These are phyloP conservation scores for Hypholoma sublateritium DNA, from an alignment of 768 basidiomycete genomes.

Conservation along the genomic window DNA sequence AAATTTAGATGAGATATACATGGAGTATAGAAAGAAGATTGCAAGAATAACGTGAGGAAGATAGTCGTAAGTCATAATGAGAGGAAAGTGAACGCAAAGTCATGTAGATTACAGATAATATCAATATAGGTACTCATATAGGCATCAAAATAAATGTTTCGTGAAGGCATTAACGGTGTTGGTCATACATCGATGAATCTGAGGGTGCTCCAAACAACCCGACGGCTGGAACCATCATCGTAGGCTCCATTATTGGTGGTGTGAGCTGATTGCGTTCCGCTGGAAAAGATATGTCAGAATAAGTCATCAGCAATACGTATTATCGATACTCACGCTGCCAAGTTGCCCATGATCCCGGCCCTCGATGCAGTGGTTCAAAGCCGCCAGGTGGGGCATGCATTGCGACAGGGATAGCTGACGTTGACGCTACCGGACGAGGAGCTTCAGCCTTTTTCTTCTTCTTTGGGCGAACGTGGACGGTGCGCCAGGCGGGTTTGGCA, in stretches of 20 bases:
- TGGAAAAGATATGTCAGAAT: constrained; percentile 25
- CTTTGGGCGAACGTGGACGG: constrained; percentile 41
- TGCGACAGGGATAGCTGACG: constrained; percentile 20
- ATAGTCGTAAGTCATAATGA: too few species aligned
- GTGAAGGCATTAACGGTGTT: background rate
- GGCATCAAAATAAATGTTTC: background rate
- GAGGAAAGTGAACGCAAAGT: too few species aligned
- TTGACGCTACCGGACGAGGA: constrained; percentile 32
- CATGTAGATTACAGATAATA: too few species aligned
- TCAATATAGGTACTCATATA: too few species aligned
- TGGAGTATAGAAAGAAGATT: too few species aligned
- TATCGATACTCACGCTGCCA: constrained; percentile 61
- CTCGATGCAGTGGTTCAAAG: constrained; percentile 42
- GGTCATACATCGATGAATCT: constrained; percentile 18
- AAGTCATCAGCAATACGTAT: background rate
- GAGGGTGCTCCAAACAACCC: constrained; percentile 72
- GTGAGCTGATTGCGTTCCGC: constrained; percentile 59
- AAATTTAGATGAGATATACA: too few species aligned
- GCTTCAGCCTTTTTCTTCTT: constrained; percentile 43
- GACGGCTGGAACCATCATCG: constrained; percentile 61
- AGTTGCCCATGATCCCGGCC: constrained; percentile 52
- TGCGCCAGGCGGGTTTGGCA: constrained; percentile 64
- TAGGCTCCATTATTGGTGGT: constrained; percentile 59
- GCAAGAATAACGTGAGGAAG: too few species aligned
- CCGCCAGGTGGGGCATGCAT: constrained; percentile 13